Base-by-base conservation (phyloP, 192 early-diverging fungal genomes). In the Haplosporangium gracile region DNA sequence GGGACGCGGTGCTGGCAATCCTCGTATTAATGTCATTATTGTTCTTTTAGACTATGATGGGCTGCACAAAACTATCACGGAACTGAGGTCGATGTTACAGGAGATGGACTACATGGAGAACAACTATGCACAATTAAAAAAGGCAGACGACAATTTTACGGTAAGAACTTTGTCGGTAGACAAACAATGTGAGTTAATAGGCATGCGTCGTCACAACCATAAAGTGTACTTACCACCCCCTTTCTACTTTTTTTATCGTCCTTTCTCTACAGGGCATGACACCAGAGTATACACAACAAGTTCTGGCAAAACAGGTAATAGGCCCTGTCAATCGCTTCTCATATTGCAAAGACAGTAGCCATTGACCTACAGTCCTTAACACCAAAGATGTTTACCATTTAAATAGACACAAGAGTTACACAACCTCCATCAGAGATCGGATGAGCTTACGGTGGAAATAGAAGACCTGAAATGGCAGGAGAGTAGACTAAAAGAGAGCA, bases 381-480 rank as follows among this genome's bases (percentile, higher is more conserved):
- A 38, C 3, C 1, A 42, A 13, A 15, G 16, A 55, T 4, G 4
- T 6, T 40, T 65, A 7, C 39, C 36, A 77, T 29, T 34, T 34
- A 57, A 26, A 1, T 70, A 83, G 77, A 86, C 84, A 2, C 84
- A 80, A 47, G 71, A 79, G 32, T 53, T 86, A 10, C 73, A 86
- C 51, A 70, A 81, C n/a, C 75, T 86, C 5, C 73, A 86, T 32
- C 79, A 77, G 22, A 79, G 81, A n/a, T 68, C 77, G 36, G 84
- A 86, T 26, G 84, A 86, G 22, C 39, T 74, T 38, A 73, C 60
- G 15, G 60, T 79, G 22, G 79, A 75, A 43, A 81, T 81, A 15
- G 75, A 86, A 18, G 75, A 86, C 26, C 49, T 86, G 3, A 86
- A 86, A 39, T 86, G 84, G 84, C 79, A 86, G 22, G 84, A 86